Base-by-base conservation (phyloP, 148 eudicot genomes). In the Spergularia bocconei region DNA sequence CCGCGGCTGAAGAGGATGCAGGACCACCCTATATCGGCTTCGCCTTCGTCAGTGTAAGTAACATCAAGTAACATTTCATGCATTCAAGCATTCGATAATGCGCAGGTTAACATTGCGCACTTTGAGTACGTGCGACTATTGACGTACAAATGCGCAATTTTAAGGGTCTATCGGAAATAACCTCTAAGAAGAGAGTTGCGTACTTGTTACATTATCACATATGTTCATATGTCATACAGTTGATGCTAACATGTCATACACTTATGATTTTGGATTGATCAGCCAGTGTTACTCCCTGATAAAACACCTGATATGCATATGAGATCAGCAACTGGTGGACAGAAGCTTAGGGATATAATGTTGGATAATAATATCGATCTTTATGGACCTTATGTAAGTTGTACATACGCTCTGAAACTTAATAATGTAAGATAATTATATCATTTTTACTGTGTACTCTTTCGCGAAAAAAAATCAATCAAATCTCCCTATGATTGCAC, bases 281-380 rank as follows among this genome's bases (percentile, higher is more conserved):
- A 93, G 97, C 85, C 98, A 36, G 98, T 93, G 61, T 70, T 93
- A 75, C 88, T 93, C 39, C 98, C 98, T 13, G 98, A 93, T 87
- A 92, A 92, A 78, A 91, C 93, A 14, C 97, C 97, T 25, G 98
- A 93, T 71, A 77, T 93, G 78, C 98, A 89, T 65, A 81, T 79
- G 72, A 82, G 98, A 17, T 77, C 76, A 3, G 90, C 92, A 11
- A 58, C 79, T 17, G 98, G 98, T 53, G 98, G 98, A 25, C 91
- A 91, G 74, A 91, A 93, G 60, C 92, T 93, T 53, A 88, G 98
- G 19, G 83, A 83, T 59, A 91, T 93, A 69, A 93, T 93, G 98
- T 63, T 93, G 80, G 90, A 89, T 82, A 55, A 87, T 52, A 64
- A 89, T 44, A 79, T 93, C 63, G 98, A 93, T 61, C 84, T 93